These are phyloP conservation scores for Geotrichum histeridarum DNA, from an alignment of 1,139 yeast genomes.

Conservation along the genomic window DNA sequence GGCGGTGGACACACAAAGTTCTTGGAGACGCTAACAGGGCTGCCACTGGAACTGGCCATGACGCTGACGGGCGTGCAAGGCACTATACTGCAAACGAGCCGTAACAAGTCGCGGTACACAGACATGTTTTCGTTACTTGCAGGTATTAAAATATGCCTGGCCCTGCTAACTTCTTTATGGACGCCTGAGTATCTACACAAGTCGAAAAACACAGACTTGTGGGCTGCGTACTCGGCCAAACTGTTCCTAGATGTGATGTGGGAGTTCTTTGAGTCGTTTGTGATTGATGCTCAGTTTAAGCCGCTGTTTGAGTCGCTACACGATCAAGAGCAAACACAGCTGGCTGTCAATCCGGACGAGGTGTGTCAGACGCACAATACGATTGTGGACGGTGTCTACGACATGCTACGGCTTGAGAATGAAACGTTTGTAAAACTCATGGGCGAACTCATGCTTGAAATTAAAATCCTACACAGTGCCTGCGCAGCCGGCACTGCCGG, in stretches of 20 bases:
- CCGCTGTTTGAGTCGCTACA: slow-evolving; percentile 4
- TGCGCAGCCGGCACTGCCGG: neutral
- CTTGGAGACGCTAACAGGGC: slow-evolving; percentile 5
- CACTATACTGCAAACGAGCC: slow-evolving; percentile 18
- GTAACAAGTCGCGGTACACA: slow-evolving; percentile 21
- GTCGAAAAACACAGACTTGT: neutral
- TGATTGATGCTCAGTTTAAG: slow-evolving; percentile 22
- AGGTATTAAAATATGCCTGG: slow-evolving; percentile 20
- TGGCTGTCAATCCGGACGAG: slow-evolving; percentile 23
- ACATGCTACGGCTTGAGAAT: slow-evolving; percentile 21
- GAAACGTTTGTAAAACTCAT: slow-evolving; percentile 17
- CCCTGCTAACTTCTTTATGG: slow-evolving; percentile 21
- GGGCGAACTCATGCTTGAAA: slow-evolving; percentile 20
- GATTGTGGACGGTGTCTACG: slow-evolving; percentile 19
- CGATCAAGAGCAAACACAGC: slow-evolving; percentile 3
- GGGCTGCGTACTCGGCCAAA: slow-evolving; percentile 2
- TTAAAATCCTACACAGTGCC: slow-evolving; percentile 2
- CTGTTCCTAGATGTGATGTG: slow-evolving; percentile 21
- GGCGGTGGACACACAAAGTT: neutral
- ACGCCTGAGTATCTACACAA: slow-evolving; percentile 1
- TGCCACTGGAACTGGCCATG: slow-evolving; percentile 1
- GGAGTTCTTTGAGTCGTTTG: slow-evolving; percentile 27
- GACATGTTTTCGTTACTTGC: slow-evolving; percentile 25
- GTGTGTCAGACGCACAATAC: slow-evolving; percentile 19
- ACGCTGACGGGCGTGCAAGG: slow-evolving; percentile 14